Evolutionary conservation across 805 yeast genomes (phyloP).

Genomic region (Naumovozyma castellii): DNA sequence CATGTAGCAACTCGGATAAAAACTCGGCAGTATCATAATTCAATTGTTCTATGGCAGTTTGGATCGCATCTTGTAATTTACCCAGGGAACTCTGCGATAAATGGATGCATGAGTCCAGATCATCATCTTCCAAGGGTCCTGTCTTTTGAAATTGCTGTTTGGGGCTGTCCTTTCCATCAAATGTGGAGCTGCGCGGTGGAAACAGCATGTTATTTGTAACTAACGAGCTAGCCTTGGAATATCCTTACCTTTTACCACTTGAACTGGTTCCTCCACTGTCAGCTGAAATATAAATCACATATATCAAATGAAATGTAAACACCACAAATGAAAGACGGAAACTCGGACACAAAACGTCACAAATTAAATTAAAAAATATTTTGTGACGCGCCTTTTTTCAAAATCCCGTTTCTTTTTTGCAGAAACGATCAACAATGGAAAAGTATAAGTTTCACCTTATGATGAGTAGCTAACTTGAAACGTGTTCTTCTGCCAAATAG

Average conservation of each 20-base stretch:
- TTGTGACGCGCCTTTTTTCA: background rate
- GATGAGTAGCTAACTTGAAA: too few species aligned
- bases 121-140: background rate
- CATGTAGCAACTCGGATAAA: constrained; percentile 70
- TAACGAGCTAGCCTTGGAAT: background rate
- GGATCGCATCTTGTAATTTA: constrained; percentile 11
- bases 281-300: too few species aligned
- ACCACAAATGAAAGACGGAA: background rate
- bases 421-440: too few species aligned
- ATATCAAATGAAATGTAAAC: too few species aligned
- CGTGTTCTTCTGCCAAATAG: too few species aligned
- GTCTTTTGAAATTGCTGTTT: background rate
- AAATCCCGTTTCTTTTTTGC: background rate
- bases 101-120: background rate
- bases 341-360: background rate
- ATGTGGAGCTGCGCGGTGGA: background rate
- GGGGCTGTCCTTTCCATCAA: background rate
- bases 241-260: background rate
- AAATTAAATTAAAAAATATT: too few species aligned
- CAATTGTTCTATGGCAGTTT: constrained; percentile 19
- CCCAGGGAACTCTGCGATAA: background rate
- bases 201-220: background rate
- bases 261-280: too few species aligned
- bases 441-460: too few species aligned
- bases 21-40: constrained; percentile 62